Conservation (phyloP, 345 rosid genomes). For the Microthlaspi erraticum region DNA sequence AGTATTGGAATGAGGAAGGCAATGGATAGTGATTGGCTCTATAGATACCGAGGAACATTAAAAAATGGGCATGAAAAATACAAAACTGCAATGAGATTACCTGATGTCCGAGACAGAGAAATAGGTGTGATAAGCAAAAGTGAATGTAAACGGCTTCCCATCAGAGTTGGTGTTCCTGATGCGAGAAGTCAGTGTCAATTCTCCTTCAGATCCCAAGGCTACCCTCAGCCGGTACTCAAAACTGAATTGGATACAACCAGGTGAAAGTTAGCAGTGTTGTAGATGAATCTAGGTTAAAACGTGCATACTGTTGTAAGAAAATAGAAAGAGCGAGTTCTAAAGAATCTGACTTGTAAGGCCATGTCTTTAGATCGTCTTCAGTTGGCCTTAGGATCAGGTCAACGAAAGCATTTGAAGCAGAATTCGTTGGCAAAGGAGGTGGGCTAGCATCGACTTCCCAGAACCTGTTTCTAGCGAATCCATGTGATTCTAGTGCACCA, state of each 20-base stretch:
- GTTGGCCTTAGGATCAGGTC: conserved; percentile 82
- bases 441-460: conserved; percentile 84
- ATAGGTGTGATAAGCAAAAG: conserved; percentile 96
- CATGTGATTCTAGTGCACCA: conserved; percentile 80
- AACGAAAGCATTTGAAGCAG: conserved; percentile 54
- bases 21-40: no score
- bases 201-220: conserved; percentile 80
- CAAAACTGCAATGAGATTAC: conserved; percentile 50
- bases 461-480: conserved; percentile 88
- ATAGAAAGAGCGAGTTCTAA: conserved; percentile 15
- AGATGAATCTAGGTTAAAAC: conserved; percentile 5
- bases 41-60: no score
- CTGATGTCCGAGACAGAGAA: conserved; percentile 96
- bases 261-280: conserved; percentile 23
- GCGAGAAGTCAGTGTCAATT: conserved; percentile 83
- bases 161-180: conserved; percentile 80
- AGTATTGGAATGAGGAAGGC: no score
- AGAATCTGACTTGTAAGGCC: conserved; percentile 78
- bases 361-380: conserved; percentile 81
- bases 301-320: conserved; percentile 3
- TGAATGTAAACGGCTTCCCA: conserved; percentile 87
- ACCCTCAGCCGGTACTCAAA: conserved; percentile 91
- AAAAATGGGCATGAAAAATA: conserved; percentile 8
- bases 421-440: conserved; percentile 67
- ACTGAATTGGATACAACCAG: conserved; percentile 48